A percentile compares a stretch with the other conserved stretches of the same genome.
phyloP scores from a whole-genome alignment of 208 protist genomes.

The Leishmania mexicana region DNA sequence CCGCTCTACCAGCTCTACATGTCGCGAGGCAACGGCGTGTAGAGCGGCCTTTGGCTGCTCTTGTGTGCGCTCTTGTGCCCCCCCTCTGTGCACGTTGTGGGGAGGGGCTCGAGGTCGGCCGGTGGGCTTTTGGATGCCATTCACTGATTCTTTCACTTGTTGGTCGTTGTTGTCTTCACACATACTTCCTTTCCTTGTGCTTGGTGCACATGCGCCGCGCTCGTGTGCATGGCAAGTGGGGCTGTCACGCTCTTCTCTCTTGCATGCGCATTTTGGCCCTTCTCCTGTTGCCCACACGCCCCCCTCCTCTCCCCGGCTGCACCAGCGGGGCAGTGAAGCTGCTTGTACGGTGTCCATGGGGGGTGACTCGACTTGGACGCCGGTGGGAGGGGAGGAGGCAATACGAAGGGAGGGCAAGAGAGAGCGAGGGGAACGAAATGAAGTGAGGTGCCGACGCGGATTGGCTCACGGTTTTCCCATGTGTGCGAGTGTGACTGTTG shows the following conservation, averaged over 20 bases:
- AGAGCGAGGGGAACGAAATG: not conserved
- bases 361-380: not conserved
- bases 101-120: not conserved
- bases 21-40: conserved; percentile 59
- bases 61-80: not conserved
- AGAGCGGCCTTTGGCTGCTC: not conserved
- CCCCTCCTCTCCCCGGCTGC: not conserved
- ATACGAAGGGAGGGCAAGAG: not conserved
- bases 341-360: not conserved
- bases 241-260: not conserved
- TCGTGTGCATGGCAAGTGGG: not conserved
- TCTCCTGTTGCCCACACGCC: not conserved
- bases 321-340: not conserved
- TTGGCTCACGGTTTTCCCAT: not conserved
- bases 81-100: not conserved
- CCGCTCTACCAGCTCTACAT: conserved; percentile 91
- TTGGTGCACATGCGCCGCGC: not conserved
- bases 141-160: not conserved
- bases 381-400: not conserved
- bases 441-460: not conserved
- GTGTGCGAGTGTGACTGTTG: not conserved
- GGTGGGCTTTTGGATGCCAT: not conserved
- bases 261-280: not conserved
- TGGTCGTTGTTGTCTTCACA: conserved; percentile 3
- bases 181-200: not conserved